Conservation (phyloP, 2,329 filamentous ascomycete species). For the Amauroascus verrucosus region DNA sequence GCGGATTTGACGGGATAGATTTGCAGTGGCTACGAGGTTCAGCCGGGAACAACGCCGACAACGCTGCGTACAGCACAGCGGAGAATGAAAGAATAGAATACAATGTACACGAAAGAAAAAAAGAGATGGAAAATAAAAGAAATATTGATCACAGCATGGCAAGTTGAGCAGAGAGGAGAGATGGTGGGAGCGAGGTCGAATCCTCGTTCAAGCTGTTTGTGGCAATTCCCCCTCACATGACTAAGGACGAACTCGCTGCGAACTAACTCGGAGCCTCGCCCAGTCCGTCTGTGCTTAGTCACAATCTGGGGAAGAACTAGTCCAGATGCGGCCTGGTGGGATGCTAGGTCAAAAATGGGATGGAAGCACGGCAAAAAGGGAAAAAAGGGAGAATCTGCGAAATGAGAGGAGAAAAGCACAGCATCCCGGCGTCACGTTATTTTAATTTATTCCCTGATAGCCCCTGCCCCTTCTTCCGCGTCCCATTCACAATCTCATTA, state of each 20-base stretch:
- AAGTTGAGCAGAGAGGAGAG: neutral
- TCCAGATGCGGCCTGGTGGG: neutral
- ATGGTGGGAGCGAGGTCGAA: neutral
- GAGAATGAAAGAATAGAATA: neutral
- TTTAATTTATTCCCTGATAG: too few species aligned
- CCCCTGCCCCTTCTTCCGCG: too few species aligned
- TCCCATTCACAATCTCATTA: too few species aligned
- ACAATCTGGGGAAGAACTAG: neutral
- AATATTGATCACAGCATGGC: too few species aligned
- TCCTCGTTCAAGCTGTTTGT: neutral
- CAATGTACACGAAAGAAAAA: slow-evolving; percentile 1
- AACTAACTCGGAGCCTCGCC: neutral
- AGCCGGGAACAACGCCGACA: neutral
- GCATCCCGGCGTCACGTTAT: too few species aligned
- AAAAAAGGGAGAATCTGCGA: too few species aligned
- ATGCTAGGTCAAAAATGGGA: too few species aligned
- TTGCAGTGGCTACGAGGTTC: neutral
- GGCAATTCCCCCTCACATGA: neutral
- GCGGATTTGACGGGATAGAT: neutral
- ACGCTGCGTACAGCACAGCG: neutral
- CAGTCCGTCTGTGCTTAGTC: neutral
- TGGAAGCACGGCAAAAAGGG: too few species aligned
- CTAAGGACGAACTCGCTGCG: neutral
- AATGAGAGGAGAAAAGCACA: too few species aligned
- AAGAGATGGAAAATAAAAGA: neutral